Evolutionary conservation across 2,329 filamentous ascomycete genomes (phyloP).

Genomic region (Colletotrichum trifolii): DNA sequence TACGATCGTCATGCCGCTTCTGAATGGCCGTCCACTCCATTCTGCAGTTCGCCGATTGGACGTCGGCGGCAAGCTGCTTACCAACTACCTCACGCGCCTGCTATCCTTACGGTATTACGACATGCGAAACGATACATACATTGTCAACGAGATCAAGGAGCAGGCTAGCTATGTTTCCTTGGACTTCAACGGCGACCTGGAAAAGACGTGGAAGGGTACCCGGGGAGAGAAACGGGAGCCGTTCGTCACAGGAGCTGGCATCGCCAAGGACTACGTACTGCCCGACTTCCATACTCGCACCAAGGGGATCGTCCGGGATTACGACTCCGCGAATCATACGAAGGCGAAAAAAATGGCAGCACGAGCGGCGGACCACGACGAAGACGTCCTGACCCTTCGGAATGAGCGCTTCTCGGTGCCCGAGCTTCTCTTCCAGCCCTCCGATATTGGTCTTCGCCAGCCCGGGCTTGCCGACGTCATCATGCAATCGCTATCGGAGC

Average conservation of each 20-base stretch:
- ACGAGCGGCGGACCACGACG: conserved; percentile 56
- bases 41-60: conserved; percentile 86
- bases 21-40: conserved; percentile 84
- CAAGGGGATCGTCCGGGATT: conserved; percentile 79
- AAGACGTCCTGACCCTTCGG: conserved; percentile 86
- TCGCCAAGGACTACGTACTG: conserved; percentile 91
- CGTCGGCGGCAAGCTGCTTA: conserved; percentile 91
- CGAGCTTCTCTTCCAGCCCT: conserved; percentile 88
- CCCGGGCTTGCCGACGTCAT: conserved; percentile 86
- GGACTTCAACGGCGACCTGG: conserved; percentile 82
- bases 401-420: conserved; percentile 94
- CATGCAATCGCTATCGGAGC: conserved; percentile 76
- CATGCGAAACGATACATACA: conserved; percentile 91
- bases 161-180: conserved; percentile 83
- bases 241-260: conserved; percentile 63
- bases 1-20: conserved; percentile 88
- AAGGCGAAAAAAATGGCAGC: conserved; percentile 58
- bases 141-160: conserved; percentile 98
- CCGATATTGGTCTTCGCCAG: conserved; percentile 86
- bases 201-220: conserved; percentile 85
- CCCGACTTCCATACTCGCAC: conserved; percentile 76
- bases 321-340: conserved; percentile 75
- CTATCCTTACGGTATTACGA: conserved; percentile 94
- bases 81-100: conserved; percentile 90
- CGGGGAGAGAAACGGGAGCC: conserved; percentile 65